Evolutionary conservation across 208 protist species (phyloP), one percentile per base, ranked within the genome.

Genomic region (Wallacemonas sp.): DNA sequence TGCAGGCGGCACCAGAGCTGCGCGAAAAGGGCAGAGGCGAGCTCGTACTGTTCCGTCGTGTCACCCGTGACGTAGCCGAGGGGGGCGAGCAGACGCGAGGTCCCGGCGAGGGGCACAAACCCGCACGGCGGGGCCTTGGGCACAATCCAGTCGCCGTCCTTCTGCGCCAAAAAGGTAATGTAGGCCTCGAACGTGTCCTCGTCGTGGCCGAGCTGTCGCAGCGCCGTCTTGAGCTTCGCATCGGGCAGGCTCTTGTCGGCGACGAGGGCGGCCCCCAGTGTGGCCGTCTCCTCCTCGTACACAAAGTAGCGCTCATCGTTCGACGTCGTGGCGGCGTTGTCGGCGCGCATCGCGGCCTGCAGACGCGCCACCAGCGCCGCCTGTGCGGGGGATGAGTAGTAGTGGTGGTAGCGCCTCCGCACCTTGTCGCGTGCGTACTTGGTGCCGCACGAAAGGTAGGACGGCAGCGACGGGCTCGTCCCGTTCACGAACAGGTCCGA

Each of bases 281-380:
- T 49, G 29, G 84, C 81, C 22, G 82, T 70, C 42, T 96, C 87
- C 39, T 96, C 91, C 18, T 72, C 50, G 67, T 87, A 92, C 16
- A 92, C 82, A 64, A 96, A 96, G 76, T 93, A 96, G 42, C 75
- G 84, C 67, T 96, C 91, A 70, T 81, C 91, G 69, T 96, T 79
- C 10, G 87, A 87, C 12, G 91, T 81, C 42, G 50, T 73, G 23
- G 75, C 66, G 20, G 66, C 16, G 61, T 84, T 77, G 69, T 95
- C 90, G 5, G 77, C 63, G 32, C 67, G 67, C 25, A 80, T 52
- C 3, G 90, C 57, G 5, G 76, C 62, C 69, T 95, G 90, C 65
- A 95, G 64, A 44, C 83, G 48, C 67, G 65, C 75, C 32, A 78
- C 77, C 8, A 69, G 72, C 0, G 65, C 41, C 69, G 88, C 81